phyloP scores from a whole-genome alignment of 148 eudicot genomes.

The Camellia sinensis region DNA sequence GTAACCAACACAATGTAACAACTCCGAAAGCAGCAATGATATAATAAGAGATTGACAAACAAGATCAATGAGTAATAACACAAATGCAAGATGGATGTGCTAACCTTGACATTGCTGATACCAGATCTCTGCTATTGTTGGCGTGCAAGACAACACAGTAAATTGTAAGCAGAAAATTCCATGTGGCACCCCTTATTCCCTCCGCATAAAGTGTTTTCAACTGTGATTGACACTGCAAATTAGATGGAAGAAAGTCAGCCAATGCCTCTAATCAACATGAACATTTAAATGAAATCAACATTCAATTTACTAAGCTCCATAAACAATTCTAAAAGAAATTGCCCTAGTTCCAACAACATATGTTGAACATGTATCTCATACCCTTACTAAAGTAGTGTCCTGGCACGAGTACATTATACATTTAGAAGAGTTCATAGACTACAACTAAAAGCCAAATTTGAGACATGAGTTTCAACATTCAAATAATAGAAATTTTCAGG shows the following conservation, averaged over 20 bases:
- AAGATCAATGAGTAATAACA: not conserved
- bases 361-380: too few relatives aligned
- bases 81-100: conserved; percentile 13
- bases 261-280: not conserved
- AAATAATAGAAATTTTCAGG: too few relatives aligned
- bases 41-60: not conserved
- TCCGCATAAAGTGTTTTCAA: conserved; percentile 78
- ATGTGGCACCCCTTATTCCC: conserved; percentile 79
- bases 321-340: not conserved
- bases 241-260: conserved; percentile 18
- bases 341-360: too few relatives aligned
- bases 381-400: too few relatives aligned
- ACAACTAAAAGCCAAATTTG: too few relatives aligned
- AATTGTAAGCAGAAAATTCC: conserved; percentile 93
- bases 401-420: too few relatives aligned
- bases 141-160: conserved; percentile 81
- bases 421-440: not conserved
- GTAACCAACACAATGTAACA: not conserved
- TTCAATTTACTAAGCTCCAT: not conserved
- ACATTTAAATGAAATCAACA: not conserved
- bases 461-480: too few relatives aligned
- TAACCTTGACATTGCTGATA: conserved; percentile 91
- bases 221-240: conserved; percentile 88
- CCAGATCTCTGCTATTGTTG: conserved; percentile 74
- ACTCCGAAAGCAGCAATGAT: conserved; percentile 12